Base-by-base conservation (phyloP, 805 yeast species). In the Saturnispora hagleri region DNA sequence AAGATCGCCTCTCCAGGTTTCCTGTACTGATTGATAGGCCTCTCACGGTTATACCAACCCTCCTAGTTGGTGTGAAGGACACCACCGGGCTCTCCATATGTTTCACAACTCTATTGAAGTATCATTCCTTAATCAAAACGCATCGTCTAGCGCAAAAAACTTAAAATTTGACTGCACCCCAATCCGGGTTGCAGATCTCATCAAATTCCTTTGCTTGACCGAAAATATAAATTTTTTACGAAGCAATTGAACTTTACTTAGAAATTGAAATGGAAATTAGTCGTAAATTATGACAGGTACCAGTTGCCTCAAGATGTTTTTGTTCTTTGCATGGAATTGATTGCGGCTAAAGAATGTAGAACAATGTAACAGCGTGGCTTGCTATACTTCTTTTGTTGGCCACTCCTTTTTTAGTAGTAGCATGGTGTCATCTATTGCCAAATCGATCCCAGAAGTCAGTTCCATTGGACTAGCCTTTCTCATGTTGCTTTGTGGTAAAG, bases 41-140 rank as follows among this genome's bases (percentile, higher is more conserved):
- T 26, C 63, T 48, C 5, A 66, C 69, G 15, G 49, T 50, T 7
- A 67, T 61, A 22, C 55, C 48, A 9, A 66, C 67, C 5, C 53
- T 51, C 17, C 52, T 48, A 6, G 69, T 64, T n/a, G 54, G 53
- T 5, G 67, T 58, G 51, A 66, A 66, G 1, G 66, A 59, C 5
- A 59, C 43, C 36, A 28, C 22, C 38, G 27, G 12, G n/a, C n/a
- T 15, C 20, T 34, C 44, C 44, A 41, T 41, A 5, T 38, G 22
- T 18, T 8, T 18, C 10, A 6, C 42, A n/a, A 4, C 18, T 36
- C 10, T 36, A n/a, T n/a, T 4, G 40, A 36, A 26, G n/a, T 36
- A n/a, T n/a, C 22, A 17, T 20, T n/a, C 20, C 20, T 35, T 9
- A 12, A n/a, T 35, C 15, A 15, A 35, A 35, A 35, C 24, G 2